These are phyloP conservation scores for Phaeophleospora eucalypticola DNA, from an alignment of 2,329 filamentous ascomycete genomes.

Conservation along the genomic window DNA sequence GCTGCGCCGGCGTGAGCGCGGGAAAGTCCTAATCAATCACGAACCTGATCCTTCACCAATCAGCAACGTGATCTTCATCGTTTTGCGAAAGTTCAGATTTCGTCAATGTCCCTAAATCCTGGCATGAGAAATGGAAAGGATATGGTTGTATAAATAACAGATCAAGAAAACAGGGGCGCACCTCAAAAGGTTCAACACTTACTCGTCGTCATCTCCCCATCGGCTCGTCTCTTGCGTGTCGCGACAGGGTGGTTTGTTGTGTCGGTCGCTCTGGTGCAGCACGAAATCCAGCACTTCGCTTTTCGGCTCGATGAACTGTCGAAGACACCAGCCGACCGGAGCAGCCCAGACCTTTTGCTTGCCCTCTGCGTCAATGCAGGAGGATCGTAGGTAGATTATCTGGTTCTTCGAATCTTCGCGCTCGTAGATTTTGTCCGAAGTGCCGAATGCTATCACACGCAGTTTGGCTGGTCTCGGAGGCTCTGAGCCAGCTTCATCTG, in stretches of 20 bases:
- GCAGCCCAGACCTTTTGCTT: slow-evolving; percentile 39
- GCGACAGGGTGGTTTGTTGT: slow-evolving; percentile 35
- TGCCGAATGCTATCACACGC: slow-evolving; percentile 45
- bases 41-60: slow-evolving; percentile 9
- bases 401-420: slow-evolving; percentile 46
- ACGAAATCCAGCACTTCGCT: slow-evolving; percentile 46
- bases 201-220: slow-evolving; percentile 13
- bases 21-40: slow-evolving; percentile 11
- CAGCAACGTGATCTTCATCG: neutral
- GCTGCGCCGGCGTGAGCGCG: too few relatives aligned
- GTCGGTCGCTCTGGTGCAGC: slow-evolving; percentile 30
- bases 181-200: slow-evolving; percentile 7
- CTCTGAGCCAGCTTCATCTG: too few relatives aligned
- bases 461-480: slow-evolving; percentile 32
- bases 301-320: slow-evolving; percentile 44
- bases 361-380: slow-evolving; percentile 40
- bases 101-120: too few relatives aligned
- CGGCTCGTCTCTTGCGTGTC: slow-evolving; percentile 6
- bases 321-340: slow-evolving; percentile 43
- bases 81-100: too few relatives aligned
- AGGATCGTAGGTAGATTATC: slow-evolving; percentile 45
- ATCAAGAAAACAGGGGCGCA: slow-evolving; percentile 2
- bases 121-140: too few relatives aligned
- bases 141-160: neutral
- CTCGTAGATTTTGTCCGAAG: slow-evolving; percentile 45